Evolutionary conservation across 345 rosid species (phyloP).

Genomic region (Adansonia digitata): DNA sequence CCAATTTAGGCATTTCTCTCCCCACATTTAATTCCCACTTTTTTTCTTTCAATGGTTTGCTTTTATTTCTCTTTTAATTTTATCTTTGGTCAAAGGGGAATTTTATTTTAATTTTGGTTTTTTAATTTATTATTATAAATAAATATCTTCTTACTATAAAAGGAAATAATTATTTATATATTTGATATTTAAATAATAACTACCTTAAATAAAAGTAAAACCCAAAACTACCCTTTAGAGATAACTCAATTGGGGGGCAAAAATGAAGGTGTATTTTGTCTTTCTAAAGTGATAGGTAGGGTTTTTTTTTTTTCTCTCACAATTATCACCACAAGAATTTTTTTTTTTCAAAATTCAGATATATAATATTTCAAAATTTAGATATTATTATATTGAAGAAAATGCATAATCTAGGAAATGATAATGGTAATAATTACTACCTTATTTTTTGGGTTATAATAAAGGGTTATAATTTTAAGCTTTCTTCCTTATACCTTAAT

Average conservation of each 20-base stretch:
- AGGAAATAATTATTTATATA: background rate
- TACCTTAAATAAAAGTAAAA: background rate
- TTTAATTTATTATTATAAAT: background rate
- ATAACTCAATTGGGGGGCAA: background rate
- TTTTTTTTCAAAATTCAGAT: background rate
- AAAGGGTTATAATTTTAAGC: background rate
- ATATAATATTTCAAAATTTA: background rate
- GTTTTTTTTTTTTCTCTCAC: background rate
- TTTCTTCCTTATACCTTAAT: slow-evolving; percentile 19
- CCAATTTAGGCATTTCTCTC: slow-evolving; percentile 16
- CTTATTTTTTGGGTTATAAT: background rate
- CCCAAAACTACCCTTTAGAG: background rate
- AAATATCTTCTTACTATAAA: background rate
- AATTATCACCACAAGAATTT: background rate
- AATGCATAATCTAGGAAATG: background rate
- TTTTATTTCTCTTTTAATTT: background rate
- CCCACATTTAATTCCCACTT: background rate
- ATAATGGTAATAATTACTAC: background rate
- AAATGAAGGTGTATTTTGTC: background rate
- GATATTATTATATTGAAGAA: background rate
- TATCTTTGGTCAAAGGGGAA: background rate
- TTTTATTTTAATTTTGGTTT: background rate
- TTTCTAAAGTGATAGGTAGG: background rate
- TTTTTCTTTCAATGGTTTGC: background rate
- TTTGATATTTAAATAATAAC: background rate